Evolutionary conservation across 2,329 filamentous ascomycete species (phyloP), one percentile per base, ranked within the genome.

Genomic region (Talaromyces sp.): DNA sequence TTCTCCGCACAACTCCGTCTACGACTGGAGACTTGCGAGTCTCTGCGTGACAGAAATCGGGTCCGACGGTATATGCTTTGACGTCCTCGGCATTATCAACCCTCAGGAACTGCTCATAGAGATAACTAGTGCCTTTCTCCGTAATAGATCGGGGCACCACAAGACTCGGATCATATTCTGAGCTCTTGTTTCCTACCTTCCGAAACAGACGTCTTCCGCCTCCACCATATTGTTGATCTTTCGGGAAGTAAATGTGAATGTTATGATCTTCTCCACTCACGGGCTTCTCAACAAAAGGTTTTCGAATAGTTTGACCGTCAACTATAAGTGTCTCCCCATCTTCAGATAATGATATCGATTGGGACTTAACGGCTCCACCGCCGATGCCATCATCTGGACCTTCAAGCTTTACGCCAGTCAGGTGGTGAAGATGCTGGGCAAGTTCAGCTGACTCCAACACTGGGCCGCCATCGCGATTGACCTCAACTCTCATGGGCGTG

Each of bases 221-320:
- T 57, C 94, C 93, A 3, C 93, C 93, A 57, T 91, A 86, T 49
- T 91, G 90, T 65, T 81, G 75, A 67, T 78, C 77, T 68, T 89
- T 90, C 25, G 94, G 92, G 73, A 96, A 98, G 80, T 98, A 99
- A 64, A 99, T 97, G 79, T 96, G 90, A 72, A 99, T 97, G 76
- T 99, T 99, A 80, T 99, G 95, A 73, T 99, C 94, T 79, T 99
- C 95, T 39, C 95, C 95, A 73, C 92, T 97, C n/a, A 93, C 93
- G 0, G 95, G 95, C 77, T 99, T 99, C 76, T 99, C 95, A 43
- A 99, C 95, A 74, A 99, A 99, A 0, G 95, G 95, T 75, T 99
- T 99, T 71, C 86, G 89, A 54, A 99, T 84, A 3, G 88, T 78
- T 47, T 86, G 84, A 11, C 94, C 95, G 74, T 99, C 94, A 10